Evolutionary conservation across 306 rosid species (phyloP).

Genomic region (Abrus precatorius): DNA sequence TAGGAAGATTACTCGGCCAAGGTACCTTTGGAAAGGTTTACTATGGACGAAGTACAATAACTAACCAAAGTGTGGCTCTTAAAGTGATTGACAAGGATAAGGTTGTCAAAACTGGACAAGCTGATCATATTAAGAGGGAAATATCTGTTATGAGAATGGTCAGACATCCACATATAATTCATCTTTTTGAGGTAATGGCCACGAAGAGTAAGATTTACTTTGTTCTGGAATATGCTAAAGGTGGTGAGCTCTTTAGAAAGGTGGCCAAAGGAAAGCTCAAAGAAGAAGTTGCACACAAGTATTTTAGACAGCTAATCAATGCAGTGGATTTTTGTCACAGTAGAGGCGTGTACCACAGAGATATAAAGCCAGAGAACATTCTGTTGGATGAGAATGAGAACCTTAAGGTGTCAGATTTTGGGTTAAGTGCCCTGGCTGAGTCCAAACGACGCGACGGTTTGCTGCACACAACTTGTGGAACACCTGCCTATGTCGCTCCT

Average conservation of each 20-base stretch:
- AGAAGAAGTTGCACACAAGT: constrained; percentile 60
- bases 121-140: constrained; percentile 55
- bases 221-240: constrained; percentile 65
- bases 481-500: constrained; percentile 71
- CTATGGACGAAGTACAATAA: constrained; percentile 52
- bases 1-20: constrained; percentile 66
- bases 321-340: constrained; percentile 72
- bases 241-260: constrained; percentile 62
- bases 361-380: constrained; percentile 68
- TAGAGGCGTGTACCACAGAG: constrained; percentile 71
- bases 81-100: constrained; percentile 63
- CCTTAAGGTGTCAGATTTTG: constrained; percentile 64
- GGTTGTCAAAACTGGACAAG: constrained; percentile 48
- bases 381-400: constrained; percentile 63
- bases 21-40: constrained; percentile 69
- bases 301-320: constrained; percentile 60
- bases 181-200: constrained; percentile 68
- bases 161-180: constrained; percentile 59
- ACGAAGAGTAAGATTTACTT: constrained; percentile 61
- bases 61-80: constrained; percentile 60
- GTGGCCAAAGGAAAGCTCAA: constrained; percentile 59
- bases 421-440: constrained; percentile 64
- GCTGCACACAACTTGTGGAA: constrained; percentile 66
- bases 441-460: constrained; percentile 55
- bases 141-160: constrained; percentile 60